These are phyloP conservation scores for Salix brachista DNA, from an alignment of 345 rosid species.

Conservation along the genomic window DNA sequence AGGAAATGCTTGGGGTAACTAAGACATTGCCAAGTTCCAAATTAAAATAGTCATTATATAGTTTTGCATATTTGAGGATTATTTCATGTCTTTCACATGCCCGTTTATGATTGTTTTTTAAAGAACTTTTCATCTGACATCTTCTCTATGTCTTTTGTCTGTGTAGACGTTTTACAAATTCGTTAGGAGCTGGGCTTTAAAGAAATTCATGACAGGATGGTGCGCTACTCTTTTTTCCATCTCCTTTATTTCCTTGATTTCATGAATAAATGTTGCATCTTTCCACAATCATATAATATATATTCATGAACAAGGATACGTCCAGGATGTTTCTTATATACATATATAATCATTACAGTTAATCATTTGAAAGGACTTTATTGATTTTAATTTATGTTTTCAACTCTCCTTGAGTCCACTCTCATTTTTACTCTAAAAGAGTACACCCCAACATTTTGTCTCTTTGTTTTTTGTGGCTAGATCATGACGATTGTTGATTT, in stretches of 20 bases:
- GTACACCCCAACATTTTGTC: neutral
- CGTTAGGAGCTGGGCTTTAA: constrained; percentile 95
- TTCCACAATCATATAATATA: neutral
- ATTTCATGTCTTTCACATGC: neutral
- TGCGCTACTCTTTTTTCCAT: constrained; percentile 23
- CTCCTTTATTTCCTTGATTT: constrained; percentile 7
- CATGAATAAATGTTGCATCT: neutral
- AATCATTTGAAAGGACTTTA: neutral
- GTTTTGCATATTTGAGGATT: neutral
- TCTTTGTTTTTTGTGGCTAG: too few relatives aligned
- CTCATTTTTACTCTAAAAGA: too few relatives aligned
- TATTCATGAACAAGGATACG: too few relatives aligned
- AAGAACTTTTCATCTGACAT: constrained; percentile 7
- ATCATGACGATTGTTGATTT: too few relatives aligned
- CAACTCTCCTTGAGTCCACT: too few relatives aligned
- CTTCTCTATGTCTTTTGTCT: constrained; percentile 4
- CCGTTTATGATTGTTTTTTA: neutral
- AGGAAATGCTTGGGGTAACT: neutral
- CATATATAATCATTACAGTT: too few relatives aligned
- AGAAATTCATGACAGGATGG: constrained; percentile 99
- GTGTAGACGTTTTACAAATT: constrained; percentile 84
- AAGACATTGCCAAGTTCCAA: neutral
- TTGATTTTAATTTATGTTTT: neutral
- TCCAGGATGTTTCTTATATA: too few relatives aligned
- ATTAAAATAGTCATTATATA: neutral